A percentile compares a stretch with the other conserved stretches of the same genome.
Evolutionary conservation across 2,329 filamentous ascomycete species (phyloP).

Genomic region (Phialophora macrospora): DNA sequence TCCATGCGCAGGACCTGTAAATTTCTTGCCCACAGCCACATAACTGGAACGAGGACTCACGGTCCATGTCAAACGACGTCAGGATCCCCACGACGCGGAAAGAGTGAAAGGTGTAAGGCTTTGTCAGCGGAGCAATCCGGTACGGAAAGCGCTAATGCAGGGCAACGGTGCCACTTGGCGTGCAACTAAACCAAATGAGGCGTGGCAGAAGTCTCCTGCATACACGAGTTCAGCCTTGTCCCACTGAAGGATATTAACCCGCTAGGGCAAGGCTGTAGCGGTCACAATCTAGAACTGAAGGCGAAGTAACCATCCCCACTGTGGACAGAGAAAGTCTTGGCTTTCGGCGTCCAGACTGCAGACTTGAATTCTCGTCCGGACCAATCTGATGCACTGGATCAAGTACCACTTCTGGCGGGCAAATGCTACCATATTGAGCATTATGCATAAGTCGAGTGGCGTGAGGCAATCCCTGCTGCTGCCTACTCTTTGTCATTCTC

Average conservation of each 20-base stretch:
- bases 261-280: not conserved
- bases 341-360: not conserved
- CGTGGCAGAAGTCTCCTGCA: conserved; percentile 20
- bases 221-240: conserved; percentile 7
- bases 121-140: not conserved
- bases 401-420: not conserved
- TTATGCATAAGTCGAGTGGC: not conserved
- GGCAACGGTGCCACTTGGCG: not conserved
- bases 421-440: not conserved
- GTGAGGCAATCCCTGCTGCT: not conserved
- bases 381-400: not conserved
- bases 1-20: not conserved
- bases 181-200: not conserved
- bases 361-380: not conserved
- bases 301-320: not conserved
- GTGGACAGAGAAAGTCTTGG: not conserved
- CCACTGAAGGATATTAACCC: no score
- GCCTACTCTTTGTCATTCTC: not conserved
- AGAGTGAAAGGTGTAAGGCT: not conserved
- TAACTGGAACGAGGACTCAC: not conserved
- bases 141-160: conserved; percentile 1
- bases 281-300: not conserved
- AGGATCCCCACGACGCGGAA: not conserved
- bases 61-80: not conserved
- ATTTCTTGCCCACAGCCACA: not conserved